Evolutionary conservation across 331 rosid species (phyloP).

Genomic region (Stylosanthes scabra): DNA sequence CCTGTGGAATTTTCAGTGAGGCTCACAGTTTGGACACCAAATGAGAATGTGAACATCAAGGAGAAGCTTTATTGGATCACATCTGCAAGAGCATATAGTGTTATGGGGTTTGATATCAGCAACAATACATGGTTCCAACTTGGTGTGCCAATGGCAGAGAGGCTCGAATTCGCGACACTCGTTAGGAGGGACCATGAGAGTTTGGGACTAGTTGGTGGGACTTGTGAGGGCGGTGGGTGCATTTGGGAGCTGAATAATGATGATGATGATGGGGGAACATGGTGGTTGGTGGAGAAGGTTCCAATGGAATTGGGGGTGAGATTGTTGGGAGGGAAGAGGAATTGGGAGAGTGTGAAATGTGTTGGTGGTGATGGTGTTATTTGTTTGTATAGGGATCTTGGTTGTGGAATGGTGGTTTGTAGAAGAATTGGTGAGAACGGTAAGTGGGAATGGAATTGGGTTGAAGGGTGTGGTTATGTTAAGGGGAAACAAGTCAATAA

Average conservation of each 20-base stretch:
- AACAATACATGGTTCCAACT: slow-evolving; percentile 51
- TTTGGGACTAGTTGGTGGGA: slow-evolving; percentile 59
- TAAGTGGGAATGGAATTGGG: slow-evolving; percentile 64
- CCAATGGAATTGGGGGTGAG: slow-evolving; percentile 54
- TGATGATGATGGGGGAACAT: slow-evolving; percentile 32
- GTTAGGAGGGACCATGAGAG: slow-evolving; percentile 44
- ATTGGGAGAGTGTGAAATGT: slow-evolving; percentile 64
- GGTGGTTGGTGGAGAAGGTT: slow-evolving; percentile 58
- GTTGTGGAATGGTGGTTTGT: slow-evolving; percentile 63
- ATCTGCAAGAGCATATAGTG: slow-evolving; percentile 60
- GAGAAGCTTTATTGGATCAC: slow-evolving; percentile 67
- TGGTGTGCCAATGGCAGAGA: slow-evolving; percentile 64
- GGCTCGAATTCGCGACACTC: slow-evolving; percentile 62
- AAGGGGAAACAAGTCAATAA: slow-evolving; percentile 49
- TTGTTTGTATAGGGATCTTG: slow-evolving; percentile 57
- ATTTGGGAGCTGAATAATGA: slow-evolving; percentile 60
- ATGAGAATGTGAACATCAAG: slow-evolving; percentile 48
- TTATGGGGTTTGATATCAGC: slow-evolving; percentile 49
- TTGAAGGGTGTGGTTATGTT: slow-evolving; percentile 50
- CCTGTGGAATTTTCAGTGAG: slow-evolving; percentile 68
- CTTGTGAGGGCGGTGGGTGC: slow-evolving; percentile 35
- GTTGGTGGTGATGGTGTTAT: slow-evolving; percentile 50
- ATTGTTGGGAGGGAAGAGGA: slow-evolving; percentile 48
- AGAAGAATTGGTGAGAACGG: slow-evolving; percentile 31
- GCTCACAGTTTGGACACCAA: slow-evolving; percentile 79